Base-by-base conservation (phyloP, 2,329 filamentous ascomycete genomes). In the Pseudofabraea citricarpa region DNA sequence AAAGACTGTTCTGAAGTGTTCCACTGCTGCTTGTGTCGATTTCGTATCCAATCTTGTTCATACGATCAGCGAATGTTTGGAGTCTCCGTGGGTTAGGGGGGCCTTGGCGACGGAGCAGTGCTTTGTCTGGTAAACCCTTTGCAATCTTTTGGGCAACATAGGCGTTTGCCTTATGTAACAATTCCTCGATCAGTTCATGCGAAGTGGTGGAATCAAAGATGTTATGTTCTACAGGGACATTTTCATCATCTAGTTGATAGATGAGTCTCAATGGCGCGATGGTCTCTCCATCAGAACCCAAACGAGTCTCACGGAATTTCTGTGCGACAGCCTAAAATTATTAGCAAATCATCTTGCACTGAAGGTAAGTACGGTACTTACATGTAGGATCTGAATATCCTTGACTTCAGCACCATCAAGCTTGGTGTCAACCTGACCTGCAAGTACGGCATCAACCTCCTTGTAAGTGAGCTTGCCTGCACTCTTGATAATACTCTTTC, bases 211-310 rank as follows among this genome's bases (percentile, higher is more conserved):
- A 91, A 64, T 96, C 85, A 60, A 97, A 98, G 52, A 98, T 87
- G 69, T 97, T 98, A 63, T 89, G 81, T 69, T 95, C 90, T 31
- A 97, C 90, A 2, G 91, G 93, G 41, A 96, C 89, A 64, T 97
- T 97, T 73, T 98, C 93, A 56, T 98, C 93, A 56, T 98, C 93
- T 31, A 97, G 77, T 68, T 95, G 90, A 66, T 95, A 90, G 49
- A 97, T 73, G 36, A 98, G 77, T 45, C 93, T 86, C 41, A 98
- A 79, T 31, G 91, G 84, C 24, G 90, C 86, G 56, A 95, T 87
- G 10, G 86, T 81, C 51, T 86, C 81, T 33, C 81, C 81, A 26
- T 86, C 85, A 41, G 90, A 84, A 44, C 86, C 87, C 46, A 96
- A 85, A 47, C 93, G 86, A 39, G 81, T 75, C 68, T 96, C 88